phyloP scores from a whole-genome alignment of 2,329 filamentous ascomycete genomes.

The Cordyceps sp. region DNA sequence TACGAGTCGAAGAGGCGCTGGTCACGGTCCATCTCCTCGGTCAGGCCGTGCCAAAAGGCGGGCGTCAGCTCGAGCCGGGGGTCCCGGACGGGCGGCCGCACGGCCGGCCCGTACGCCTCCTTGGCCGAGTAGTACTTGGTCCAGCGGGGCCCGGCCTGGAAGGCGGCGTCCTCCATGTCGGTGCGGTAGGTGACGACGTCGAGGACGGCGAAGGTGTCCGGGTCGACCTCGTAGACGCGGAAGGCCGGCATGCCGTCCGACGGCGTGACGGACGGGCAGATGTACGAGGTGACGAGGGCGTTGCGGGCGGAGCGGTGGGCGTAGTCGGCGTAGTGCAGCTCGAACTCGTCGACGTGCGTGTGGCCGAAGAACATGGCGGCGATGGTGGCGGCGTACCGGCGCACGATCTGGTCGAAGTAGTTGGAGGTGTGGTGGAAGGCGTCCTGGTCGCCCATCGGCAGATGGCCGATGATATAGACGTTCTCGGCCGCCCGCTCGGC shows the following conservation, averaged over 20 bases:
- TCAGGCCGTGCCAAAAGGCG: conserved; percentile 43
- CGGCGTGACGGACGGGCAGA: conserved; percentile 36
- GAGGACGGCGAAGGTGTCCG: conserved; percentile 35
- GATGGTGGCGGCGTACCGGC: conserved; percentile 35
- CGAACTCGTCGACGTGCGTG: conserved; percentile 39
- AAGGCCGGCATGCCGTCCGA: conserved; percentile 39
- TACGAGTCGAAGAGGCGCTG: conserved; percentile 26
- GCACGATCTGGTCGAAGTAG: conserved; percentile 34
- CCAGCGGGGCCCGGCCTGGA: conserved; percentile 32
- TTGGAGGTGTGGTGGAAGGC: conserved; percentile 34
- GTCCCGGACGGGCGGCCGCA: conserved; percentile 21
- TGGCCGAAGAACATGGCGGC: conserved; percentile 40
- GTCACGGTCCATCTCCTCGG: conserved; percentile 26
- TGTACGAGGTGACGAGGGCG: conserved; percentile 33
- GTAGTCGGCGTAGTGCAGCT: conserved; percentile 36
- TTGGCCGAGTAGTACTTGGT: conserved; percentile 38
- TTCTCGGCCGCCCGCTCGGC: conserved; percentile 34
- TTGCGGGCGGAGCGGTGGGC: conserved; percentile 19
- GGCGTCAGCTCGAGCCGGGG: conserved; percentile 30
- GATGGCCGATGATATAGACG: conserved; percentile 41
- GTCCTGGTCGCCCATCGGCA: conserved; percentile 32
- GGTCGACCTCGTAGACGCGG: conserved; percentile 40
- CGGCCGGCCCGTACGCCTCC: conserved; percentile 30
- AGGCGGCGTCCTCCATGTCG: conserved; percentile 27
- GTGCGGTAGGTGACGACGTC: conserved; percentile 37